phyloP scores from a whole-genome alignment of 208 protist species.

The Wallacemonas collosoma region DNA sequence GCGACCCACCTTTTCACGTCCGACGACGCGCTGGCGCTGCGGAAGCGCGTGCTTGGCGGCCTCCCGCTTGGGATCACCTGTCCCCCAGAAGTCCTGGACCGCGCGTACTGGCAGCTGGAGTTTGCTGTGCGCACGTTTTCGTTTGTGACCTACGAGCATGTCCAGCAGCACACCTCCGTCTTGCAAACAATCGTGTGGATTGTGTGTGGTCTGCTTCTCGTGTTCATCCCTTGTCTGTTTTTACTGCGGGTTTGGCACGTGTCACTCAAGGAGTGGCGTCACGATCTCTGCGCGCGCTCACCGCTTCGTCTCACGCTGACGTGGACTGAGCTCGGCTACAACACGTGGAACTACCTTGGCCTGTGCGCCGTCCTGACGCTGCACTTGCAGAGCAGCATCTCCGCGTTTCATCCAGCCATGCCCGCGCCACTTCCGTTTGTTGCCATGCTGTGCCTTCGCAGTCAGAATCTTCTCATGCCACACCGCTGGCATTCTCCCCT shows the following conservation, averaged over 20 bases:
- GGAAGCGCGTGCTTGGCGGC: conserved; percentile 23
- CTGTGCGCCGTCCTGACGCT: conserved; percentile 49
- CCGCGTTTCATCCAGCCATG: conserved; percentile 59
- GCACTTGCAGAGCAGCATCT: conserved; percentile 44
- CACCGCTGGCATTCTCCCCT: conserved; percentile 35
- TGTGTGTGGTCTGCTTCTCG: conserved; percentile 26
- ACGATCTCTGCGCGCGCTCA: conserved; percentile 38
- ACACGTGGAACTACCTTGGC: conserved; percentile 59
- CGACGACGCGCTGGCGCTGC: conserved; percentile 20
- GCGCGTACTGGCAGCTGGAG: conserved; percentile 33
- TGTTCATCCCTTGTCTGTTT: conserved; percentile 37
- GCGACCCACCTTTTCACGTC: conserved; percentile 13
- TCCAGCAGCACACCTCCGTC: conserved; percentile 19
- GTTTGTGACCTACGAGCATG: conserved; percentile 28
- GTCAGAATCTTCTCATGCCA: conserved; percentile 61
- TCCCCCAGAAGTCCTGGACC: conserved; percentile 38
- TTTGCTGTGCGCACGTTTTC: conserved; percentile 31
- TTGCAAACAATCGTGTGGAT: conserved; percentile 36
- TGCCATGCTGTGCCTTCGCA: conserved; percentile 44
- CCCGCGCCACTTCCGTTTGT: conserved; percentile 57
- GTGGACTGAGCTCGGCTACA: conserved; percentile 68
- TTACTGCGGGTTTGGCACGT: conserved; percentile 43
- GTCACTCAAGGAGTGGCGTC: conserved; percentile 38
- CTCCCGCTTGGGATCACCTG: conserved; percentile 47
- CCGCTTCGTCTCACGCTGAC: conserved; percentile 63